Evolutionary conservation across 306 rosid species (phyloP).

Genomic region (Trifolium fragiferum): DNA sequence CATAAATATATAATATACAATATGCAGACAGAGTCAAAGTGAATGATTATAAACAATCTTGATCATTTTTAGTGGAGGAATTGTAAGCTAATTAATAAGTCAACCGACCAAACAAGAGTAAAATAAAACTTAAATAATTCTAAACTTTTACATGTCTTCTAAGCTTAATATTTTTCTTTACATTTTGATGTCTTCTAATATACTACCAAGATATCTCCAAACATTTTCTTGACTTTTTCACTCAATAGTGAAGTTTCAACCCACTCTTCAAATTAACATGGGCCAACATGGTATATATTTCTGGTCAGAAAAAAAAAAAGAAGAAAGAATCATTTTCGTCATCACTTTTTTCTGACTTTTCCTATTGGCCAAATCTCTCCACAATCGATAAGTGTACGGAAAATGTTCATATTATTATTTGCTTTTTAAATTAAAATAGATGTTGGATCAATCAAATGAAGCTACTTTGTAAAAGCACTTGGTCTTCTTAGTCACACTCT

Average conservation of each 20-base stretch:
- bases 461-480: constrained; percentile 35
- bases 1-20: no score
- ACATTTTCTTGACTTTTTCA: constrained; percentile 36
- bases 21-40: no score
- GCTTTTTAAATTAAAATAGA: not conserved
- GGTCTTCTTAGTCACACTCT: not conserved
- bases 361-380: constrained; percentile 45
- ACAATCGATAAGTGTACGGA: constrained; percentile 30
- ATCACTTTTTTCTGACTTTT: constrained; percentile 36
- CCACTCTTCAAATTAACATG: constrained; percentile 38
- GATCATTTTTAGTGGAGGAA: no score
- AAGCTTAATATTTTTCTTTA: not conserved
- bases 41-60: no score
- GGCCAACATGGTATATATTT: constrained; percentile 26
- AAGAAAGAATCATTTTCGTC: constrained; percentile 29
- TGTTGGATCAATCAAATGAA: constrained; percentile 35
- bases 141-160: constrained; percentile 40
- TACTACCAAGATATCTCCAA: constrained; percentile 46
- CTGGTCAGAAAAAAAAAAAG: constrained; percentile 36
- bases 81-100: no score
- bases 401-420: constrained; percentile 13
- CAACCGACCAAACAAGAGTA: not conserved
- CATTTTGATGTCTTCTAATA: constrained; percentile 47
- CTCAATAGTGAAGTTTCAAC: constrained; percentile 44
- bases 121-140: constrained; percentile 26